A percentile compares a stretch with the other conserved stretches of the same genome.
phyloP scores from a whole-genome alignment of 1,284 basidiomycete genomes.

The Blastosporella zonata region DNA sequence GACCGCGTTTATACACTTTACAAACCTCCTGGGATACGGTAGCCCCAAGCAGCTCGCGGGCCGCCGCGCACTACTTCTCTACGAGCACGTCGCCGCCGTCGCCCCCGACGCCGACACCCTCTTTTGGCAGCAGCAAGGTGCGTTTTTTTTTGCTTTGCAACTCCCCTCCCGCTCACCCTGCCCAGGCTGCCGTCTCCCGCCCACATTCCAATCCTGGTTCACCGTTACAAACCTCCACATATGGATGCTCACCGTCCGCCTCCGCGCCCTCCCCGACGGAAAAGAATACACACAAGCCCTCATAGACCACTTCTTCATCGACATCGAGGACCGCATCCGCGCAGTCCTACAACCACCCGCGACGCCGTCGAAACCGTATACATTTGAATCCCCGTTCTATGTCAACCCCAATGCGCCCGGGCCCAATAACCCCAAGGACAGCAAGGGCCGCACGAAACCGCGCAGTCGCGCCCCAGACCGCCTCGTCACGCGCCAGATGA shows the following conservation, averaged over 20 bases:
- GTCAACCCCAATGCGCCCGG: slow-evolving; percentile 39
- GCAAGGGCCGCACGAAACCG: slow-evolving; percentile 32
- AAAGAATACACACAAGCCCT: slow-evolving; percentile 74
- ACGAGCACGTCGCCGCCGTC: slow-evolving; percentile 53
- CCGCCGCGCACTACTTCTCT: slow-evolving; percentile 53
- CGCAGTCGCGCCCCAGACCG: slow-evolving; percentile 66
- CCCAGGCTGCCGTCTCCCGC: slow-evolving; percentile 84
- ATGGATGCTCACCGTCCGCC: slow-evolving; percentile 85
- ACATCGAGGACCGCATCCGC: slow-evolving; percentile 90
- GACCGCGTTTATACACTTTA: slow-evolving; percentile 48
- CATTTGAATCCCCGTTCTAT: slow-evolving; percentile 47
- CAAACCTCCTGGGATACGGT: slow-evolving; percentile 57
- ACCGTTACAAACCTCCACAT: slow-evolving; percentile 92
- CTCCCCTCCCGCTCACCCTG: slow-evolving; percentile 1
- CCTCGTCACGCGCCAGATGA: slow-evolving; percentile 89
- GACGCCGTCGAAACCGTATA: slow-evolving; percentile 35
- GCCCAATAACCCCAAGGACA: slow-evolving; percentile 21
- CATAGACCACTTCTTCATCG: slow-evolving; percentile 95
- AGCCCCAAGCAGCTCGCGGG: slow-evolving; percentile 61
- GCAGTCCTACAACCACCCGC: slow-evolving; percentile 66
- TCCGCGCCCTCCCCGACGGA: slow-evolving; percentile 80
- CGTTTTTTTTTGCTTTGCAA: slow-evolving; percentile 19
- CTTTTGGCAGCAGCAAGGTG: slow-evolving; percentile 69
- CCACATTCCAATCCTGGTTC: slow-evolving; percentile 98
- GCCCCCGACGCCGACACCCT: slow-evolving; percentile 56